Conservation (phyloP, 371 early-diverging fungal species). For the Zancudomyces culisetae region DNA sequence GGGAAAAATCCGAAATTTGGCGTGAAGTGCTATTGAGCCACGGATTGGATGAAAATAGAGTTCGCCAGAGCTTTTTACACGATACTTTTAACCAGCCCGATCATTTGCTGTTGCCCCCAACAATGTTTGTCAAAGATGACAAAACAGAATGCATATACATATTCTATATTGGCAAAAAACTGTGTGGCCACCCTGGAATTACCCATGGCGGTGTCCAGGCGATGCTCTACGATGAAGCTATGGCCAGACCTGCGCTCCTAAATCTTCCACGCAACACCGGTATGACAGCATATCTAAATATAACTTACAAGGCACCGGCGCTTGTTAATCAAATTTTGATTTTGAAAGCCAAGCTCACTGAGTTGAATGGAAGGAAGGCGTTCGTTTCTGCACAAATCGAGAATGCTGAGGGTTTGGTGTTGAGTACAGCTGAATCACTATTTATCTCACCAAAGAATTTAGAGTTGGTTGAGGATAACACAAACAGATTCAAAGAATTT, state of each 20-base stretch:
- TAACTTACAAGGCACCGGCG: conserved; percentile 46
- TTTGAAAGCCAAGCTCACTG: conserved; percentile 33
- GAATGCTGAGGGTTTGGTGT: conserved; percentile 27
- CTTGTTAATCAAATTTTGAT: conserved; percentile 40
- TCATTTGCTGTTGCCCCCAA: conserved; percentile 16
- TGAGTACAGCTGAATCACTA: conserved; percentile 44
- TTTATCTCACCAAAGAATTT: conserved; percentile 38
- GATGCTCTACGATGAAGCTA: conserved; percentile 44
- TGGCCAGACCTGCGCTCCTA: conserved; percentile 31
- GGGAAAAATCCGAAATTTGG: not conserved
- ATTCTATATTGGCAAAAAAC: conserved; percentile 16
- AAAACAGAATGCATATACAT: conserved; percentile 21
- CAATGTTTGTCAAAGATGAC: conserved; percentile 18
- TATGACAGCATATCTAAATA: conserved; percentile 52
- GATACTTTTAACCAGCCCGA: conserved; percentile 12
- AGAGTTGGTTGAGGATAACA: conserved; percentile 10
- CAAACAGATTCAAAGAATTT: conserved; percentile 7
- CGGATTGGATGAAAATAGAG: not conserved
- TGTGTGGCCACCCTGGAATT: conserved; percentile 44
- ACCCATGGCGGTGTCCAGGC: conserved; percentile 50
- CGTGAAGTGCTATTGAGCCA: not conserved
- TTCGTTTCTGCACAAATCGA: conserved; percentile 41
- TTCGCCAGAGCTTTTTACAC: conserved; percentile 6
- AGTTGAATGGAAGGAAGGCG: conserved; percentile 52
- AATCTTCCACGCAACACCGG: conserved; percentile 42